phyloP scores from a whole-genome alignment of 2,329 filamentous ascomycete genomes.

The Beauveria caledonica region DNA sequence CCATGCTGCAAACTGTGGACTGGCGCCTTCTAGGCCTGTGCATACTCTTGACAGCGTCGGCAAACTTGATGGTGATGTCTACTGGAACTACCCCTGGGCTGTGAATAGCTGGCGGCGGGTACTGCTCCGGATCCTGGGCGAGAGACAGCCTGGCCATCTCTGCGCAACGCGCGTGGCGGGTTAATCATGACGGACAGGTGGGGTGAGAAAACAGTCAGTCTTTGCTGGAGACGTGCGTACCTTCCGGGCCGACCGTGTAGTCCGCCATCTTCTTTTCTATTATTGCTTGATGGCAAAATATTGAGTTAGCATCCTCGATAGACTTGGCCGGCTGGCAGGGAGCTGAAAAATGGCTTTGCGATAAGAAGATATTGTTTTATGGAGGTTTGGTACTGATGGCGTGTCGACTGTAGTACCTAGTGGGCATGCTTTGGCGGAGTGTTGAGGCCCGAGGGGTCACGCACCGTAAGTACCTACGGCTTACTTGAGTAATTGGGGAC shows the following conservation, averaged over 20 bases:
- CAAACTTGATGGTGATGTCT: constrained; percentile 52
- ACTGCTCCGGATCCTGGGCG: constrained; percentile 24
- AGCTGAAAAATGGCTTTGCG: not conserved
- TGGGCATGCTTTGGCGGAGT: not conserved
- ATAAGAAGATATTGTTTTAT: not conserved
- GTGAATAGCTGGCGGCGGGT: constrained; percentile 32
- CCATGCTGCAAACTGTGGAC: constrained; percentile 1
- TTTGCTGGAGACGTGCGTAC: constrained; percentile 17
- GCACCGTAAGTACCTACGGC: not conserved
- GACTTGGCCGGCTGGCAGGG: not conserved
- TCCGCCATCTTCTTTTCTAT: constrained; percentile 23
- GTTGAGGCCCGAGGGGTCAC: not conserved
- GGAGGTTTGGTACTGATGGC: constrained; percentile 6
- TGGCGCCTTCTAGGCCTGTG: not conserved
- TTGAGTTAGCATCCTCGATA: constrained; percentile 10
- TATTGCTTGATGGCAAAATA: not conserved
- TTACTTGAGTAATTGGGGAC: not conserved
- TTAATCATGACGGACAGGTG: constrained; percentile 2
- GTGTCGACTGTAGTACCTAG: not conserved
- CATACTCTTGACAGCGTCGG: constrained; percentile 44
- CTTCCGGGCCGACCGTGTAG: constrained; percentile 27
- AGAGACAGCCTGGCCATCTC: constrained; percentile 36
- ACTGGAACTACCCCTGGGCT: constrained; percentile 44
- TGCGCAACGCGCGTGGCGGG: constrained; percentile 16
- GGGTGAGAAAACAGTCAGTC: not conserved